Percentiles rank a stretch among this genome's conserved stretches.
Conservation (phyloP, 805 yeast species). For the Candida nonsorbophila region DNA sequence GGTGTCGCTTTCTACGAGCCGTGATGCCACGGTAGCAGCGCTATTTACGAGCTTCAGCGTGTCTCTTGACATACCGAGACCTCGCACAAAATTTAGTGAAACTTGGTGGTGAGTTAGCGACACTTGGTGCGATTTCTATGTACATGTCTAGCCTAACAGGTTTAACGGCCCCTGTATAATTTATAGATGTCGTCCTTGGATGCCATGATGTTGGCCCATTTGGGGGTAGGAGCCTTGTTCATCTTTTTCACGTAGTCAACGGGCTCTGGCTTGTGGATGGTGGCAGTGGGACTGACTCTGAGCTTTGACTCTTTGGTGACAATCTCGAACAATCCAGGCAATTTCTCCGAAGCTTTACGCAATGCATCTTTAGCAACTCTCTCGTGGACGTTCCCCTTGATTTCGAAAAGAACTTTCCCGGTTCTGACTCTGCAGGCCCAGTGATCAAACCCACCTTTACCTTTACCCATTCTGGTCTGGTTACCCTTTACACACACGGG, state of each 20-base stretch:
- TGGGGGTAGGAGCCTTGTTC: constrained; percentile 59
- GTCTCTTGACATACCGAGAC: no score
- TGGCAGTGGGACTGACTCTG: constrained; percentile 64
- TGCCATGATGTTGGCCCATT: constrained; percentile 50
- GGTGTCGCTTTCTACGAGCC: constrained; percentile 35
- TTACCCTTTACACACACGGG: constrained; percentile 96
- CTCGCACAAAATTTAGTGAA: no score
- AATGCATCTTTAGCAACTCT: constrained; percentile 85
- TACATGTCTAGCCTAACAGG: constrained; percentile 1
- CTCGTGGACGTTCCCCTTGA: constrained; percentile 77
- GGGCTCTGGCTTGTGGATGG: constrained; percentile 41
- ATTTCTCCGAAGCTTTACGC: constrained; percentile 83
- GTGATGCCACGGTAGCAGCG: constrained; percentile 20
- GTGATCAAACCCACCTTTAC: constrained; percentile 95
- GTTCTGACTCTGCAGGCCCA: constrained; percentile 97
- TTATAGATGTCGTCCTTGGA: constrained; percentile 48
- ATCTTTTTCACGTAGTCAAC: constrained; percentile 52
- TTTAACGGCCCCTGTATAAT: constrained; percentile 57
- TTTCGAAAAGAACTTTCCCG: constrained; percentile 87
- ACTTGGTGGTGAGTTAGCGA: no score
- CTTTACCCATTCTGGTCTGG: constrained; percentile 99
- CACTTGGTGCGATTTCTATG: constrained; percentile 1
- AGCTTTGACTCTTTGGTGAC: constrained; percentile 59
- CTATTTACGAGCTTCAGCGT: no score
- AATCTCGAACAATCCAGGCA: constrained; percentile 91